These are phyloP conservation scores for Ulota crispa DNA, from an alignment of 225 moss, liverwort and hornwort genomes.

Conservation along the genomic window DNA sequence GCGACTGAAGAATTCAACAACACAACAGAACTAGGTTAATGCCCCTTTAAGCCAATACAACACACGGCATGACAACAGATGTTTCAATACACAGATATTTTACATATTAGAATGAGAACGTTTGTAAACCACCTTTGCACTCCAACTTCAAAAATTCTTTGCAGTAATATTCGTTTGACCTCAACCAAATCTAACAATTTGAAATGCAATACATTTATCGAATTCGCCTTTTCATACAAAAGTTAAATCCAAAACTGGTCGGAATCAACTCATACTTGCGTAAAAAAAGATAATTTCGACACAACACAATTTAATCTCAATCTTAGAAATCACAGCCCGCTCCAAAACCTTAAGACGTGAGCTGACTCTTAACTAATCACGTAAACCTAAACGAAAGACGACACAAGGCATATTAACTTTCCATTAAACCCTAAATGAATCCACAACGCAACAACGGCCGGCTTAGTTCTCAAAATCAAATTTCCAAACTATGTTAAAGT, in stretches of 20 bases:
- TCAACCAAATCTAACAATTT: background rate
- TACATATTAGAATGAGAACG: background rate
- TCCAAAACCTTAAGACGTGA: background rate
- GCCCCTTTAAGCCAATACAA: background rate
- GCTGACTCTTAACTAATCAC: background rate
- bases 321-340: background rate
- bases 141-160: background rate
- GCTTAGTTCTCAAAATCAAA: background rate
- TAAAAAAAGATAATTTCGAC: background rate
- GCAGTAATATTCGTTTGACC: background rate
- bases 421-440: background rate
- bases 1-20: constrained; percentile 39
- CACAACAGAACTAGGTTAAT: constrained; percentile 15
- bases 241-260: background rate
- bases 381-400: background rate
- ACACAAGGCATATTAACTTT: background rate
- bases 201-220: background rate
- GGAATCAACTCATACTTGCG: background rate
- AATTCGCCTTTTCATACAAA: background rate
- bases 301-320: background rate
- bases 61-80: background rate
- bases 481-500: background rate
- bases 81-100: background rate
- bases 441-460: background rate
- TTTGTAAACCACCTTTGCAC: background rate